phyloP scores from a whole-genome alignment of 2,329 filamentous ascomycete genomes.

The Chaetomium strumarium region DNA sequence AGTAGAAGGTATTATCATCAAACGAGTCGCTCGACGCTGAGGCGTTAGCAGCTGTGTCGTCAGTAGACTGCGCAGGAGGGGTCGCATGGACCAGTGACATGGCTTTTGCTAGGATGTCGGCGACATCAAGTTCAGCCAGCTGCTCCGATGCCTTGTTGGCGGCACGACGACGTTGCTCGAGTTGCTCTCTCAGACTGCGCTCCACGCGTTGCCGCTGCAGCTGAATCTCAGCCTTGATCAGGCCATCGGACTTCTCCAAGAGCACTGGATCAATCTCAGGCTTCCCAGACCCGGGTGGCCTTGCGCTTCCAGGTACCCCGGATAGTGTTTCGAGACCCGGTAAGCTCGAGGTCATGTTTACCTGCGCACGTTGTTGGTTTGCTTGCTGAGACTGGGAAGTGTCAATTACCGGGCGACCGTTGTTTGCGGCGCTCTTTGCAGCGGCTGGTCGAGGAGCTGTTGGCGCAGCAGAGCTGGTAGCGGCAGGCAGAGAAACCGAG shows the following conservation, averaged over 20 bases:
- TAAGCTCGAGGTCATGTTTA: constrained; percentile 15
- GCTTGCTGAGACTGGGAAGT: constrained; percentile 19
- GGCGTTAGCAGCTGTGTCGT: constrained; percentile 52
- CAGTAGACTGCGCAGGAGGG: constrained; percentile 53
- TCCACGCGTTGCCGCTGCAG: constrained; percentile 79
- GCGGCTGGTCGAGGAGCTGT: constrained; percentile 6
- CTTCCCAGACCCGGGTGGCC: constrained; percentile 43
- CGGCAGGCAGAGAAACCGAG: constrained; percentile 5
- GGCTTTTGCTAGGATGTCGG: constrained; percentile 66
- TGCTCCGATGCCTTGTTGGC: constrained; percentile 43
- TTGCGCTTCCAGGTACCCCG: constrained; percentile 7
- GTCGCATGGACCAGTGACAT: constrained; percentile 65
- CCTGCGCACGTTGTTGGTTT: constrained; percentile 18
- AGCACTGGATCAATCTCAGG: constrained; percentile 76
- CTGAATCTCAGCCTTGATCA: constrained; percentile 75
- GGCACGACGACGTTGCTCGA: constrained; percentile 55
- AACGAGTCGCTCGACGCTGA: constrained; percentile 70
- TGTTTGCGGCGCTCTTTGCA: constrained; percentile 13
- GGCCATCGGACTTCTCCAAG: constrained; percentile 77
- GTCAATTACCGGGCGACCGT: constrained; percentile 17
- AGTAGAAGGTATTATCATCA: constrained; percentile 94
- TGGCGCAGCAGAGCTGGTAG: constrained; percentile 9
- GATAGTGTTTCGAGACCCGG: constrained; percentile 22
- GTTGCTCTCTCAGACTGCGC: constrained; percentile 67
- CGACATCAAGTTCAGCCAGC: constrained; percentile 61